A percentile compares a stretch with the other conserved stretches of the same genome.
These are phyloP conservation scores for Colletotrichum sp. DNA, from an alignment of 2,329 filamentous ascomycete species.

Conservation along the genomic window DNA sequence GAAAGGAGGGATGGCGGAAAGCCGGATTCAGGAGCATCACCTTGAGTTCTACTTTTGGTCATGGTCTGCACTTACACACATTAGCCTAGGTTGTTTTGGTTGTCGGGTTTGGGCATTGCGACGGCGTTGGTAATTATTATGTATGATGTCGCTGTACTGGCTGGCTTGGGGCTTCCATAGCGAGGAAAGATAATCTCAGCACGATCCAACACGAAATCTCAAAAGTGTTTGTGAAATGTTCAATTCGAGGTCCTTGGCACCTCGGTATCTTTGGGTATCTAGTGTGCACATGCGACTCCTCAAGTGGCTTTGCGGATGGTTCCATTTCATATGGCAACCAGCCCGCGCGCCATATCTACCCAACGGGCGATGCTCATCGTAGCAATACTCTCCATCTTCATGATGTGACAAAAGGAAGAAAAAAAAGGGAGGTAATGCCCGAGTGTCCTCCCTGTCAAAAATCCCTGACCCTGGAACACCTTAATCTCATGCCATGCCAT, in stretches of 20 bases:
- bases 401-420: neutral
- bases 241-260: neutral
- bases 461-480: slow-evolving; percentile 2
- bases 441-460: neutral
- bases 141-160: neutral
- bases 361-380: neutral
- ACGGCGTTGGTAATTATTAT: neutral
- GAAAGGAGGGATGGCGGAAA: slow-evolving; percentile 26
- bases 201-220: neutral
- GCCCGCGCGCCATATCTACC: neutral
- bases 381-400: neutral
- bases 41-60: neutral
- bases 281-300: neutral
- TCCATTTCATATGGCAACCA: neutral
- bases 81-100: neutral
- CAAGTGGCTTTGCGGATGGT: neutral
- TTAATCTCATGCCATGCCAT: slow-evolving; percentile 1
- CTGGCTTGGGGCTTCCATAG: neutral
- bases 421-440: neutral
- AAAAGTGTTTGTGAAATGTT: neutral
- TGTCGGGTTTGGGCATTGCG: slow-evolving; percentile 1
- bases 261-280: neutral
- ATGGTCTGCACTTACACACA: neutral
- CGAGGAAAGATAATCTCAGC: neutral
- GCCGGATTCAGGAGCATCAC: slow-evolving; percentile 14